These are phyloP conservation scores for Malassezia sp. DNA, from an alignment of 1,284 basidiomycete species.

Conservation along the genomic window DNA sequence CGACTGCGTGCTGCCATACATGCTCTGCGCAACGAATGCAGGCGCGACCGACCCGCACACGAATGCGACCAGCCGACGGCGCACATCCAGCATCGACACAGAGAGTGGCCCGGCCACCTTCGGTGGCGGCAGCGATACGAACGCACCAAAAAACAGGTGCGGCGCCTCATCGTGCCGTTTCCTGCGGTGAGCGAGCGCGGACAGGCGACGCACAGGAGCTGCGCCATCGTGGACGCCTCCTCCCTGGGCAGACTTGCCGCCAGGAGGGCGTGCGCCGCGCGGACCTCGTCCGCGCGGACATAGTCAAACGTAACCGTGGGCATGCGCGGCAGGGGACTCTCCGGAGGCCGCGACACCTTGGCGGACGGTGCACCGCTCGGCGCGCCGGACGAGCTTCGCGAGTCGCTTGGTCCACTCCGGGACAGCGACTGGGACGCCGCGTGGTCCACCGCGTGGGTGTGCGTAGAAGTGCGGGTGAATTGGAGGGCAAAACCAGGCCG, in stretches of 20 bases:
- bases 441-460: too few species aligned
- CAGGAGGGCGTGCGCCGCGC: conserved; percentile 28
- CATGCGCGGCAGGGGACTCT: too few species aligned
- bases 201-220: conserved; percentile 25
- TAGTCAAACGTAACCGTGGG: conserved; percentile 24
- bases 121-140: conserved; percentile 27
- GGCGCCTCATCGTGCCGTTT: conserved; percentile 34
- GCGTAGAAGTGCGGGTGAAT: too few species aligned
- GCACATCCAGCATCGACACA: conserved; percentile 17
- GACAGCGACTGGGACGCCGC: too few species aligned
- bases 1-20: conserved; percentile 30
- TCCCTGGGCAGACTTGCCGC: conserved; percentile 25
- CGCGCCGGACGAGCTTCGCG: too few species aligned
- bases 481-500: too few species aligned
- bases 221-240: conserved; percentile 31
- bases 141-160: conserved; percentile 39
- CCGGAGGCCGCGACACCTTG: too few species aligned
- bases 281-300: conserved; percentile 30
- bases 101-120: conserved; percentile 38
- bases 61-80: conserved; percentile 33
- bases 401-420: too few species aligned
- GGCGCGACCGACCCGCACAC: conserved; percentile 35
- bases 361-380: too few species aligned
- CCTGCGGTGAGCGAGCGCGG: conserved; percentile 27
- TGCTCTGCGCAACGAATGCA: conserved; percentile 29